Percentiles rank a stretch among this genome's conserved stretches.
Evolutionary conservation across 179 eudicot species (phyloP).

Genomic region (Patellifolia procumbens): DNA sequence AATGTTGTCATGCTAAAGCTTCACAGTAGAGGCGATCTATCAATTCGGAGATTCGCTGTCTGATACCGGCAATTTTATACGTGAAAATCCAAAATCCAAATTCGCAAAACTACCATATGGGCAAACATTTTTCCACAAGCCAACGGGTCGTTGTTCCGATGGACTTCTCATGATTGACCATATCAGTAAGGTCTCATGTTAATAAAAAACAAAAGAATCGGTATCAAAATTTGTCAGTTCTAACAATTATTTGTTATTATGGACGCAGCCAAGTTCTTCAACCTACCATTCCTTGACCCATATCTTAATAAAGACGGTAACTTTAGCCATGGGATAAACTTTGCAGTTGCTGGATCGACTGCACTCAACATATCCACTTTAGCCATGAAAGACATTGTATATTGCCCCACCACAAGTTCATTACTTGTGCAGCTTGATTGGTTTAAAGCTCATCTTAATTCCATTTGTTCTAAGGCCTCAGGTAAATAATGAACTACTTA

Average conservation of each 20-base stretch:
- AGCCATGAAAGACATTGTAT: not conserved
- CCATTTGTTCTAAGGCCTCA: not conserved
- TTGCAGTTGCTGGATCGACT: constrained; percentile 29
- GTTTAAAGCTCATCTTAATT: constrained; percentile 26
- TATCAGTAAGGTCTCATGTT: constrained; percentile 3
- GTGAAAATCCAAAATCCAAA: not conserved
- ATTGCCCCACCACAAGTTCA: constrained; percentile 15
- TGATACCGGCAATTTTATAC: constrained; percentile 20
- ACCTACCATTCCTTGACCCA: too few relatives aligned
- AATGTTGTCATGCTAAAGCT: not conserved
- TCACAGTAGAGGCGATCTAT: constrained; percentile 16
- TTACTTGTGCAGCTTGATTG: constrained; percentile 23
- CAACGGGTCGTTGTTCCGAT: constrained; percentile 20
- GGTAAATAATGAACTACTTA: constrained; percentile 1
- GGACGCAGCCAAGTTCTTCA: constrained; percentile 20
- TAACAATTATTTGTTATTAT: too few relatives aligned
- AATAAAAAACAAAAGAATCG: too few relatives aligned
- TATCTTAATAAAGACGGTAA: too few relatives aligned
- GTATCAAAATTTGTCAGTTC: too few relatives aligned
- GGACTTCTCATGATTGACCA: constrained; percentile 30
- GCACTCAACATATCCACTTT: constrained; percentile 20
- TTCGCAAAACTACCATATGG: constrained; percentile 20
- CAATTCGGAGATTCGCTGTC: constrained; percentile 30
- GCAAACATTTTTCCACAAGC: constrained; percentile 1
- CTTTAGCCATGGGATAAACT: constrained; percentile 24